Evolutionary conservation across 306 rosid species (phyloP), one percentile per base, ranked within the genome.

Genomic region (Medicago ruthenica): DNA sequence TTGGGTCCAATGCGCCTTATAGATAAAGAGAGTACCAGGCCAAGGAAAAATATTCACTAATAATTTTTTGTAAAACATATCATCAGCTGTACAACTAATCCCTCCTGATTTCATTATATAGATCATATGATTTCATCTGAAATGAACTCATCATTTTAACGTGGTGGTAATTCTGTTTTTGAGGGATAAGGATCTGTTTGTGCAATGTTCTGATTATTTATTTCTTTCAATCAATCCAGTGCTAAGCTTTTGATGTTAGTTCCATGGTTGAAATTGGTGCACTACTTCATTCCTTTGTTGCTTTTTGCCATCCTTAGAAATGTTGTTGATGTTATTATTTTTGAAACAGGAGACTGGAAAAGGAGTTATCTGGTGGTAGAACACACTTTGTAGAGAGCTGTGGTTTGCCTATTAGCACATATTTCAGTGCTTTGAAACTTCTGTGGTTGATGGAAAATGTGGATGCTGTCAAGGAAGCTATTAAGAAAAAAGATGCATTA

Each of bases 371-470:
- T 0, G 97, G 97, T 2, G 97, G 98, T 31, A 89, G 80, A 82
- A 81, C 80, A 48, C 98, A 92, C 74, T 95, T 95, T 75, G 83
- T 83, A 71, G 85, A 87, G 67, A 75, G 83, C 22, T 92, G 98
- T 68, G 98, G 98, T 72, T 80, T 95, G 87, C 96, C 97, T 16
- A 86, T 92, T 37, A 95, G 96, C 80, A 84, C 97, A 2, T 92
- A 92, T 70, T 95, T 95, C 72, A 95, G 97, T 77, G 98, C 97
- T 18, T 2, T 83, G 75, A 95, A 95, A 75, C 84, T 90, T 40
- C 79, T 95, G 4, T 95, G 98, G 98, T 78, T 95, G 80, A 79
- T 92, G 70, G 97, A 95, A 80, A 92, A 92, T 51, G 97, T 90
- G 74, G 81, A 72, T 9, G 79, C 79, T 8, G 92, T 95, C 13